Base-by-base conservation (phyloP, 2,329 filamentous ascomycete genomes). In the Diaporthe nobilis region DNA sequence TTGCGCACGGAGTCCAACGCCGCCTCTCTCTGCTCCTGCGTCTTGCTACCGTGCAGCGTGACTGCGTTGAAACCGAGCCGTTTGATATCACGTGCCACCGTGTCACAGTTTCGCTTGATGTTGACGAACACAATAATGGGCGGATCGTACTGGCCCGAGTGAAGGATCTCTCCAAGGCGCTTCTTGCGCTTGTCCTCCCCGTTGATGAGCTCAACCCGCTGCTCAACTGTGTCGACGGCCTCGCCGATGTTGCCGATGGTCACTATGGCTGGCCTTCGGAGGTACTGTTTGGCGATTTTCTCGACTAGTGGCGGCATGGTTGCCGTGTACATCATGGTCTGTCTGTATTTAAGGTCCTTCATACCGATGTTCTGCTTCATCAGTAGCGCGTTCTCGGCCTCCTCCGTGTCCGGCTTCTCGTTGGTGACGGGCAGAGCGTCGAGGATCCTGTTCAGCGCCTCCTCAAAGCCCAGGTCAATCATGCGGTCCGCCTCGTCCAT, bases 241-340 rank as follows among this genome's bases (percentile, higher is more conserved):
- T 99, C 96, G 80, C 97, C 97, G 1, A 93, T 92, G 81, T 97
- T 98, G 78, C 97, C 97, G 78, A 99, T 98, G 0, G 94, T 98
- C 53, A 98, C 95, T 70, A 96, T 97, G 28, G 97, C 97, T 0
- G 97, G 97, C 17, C 97, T 92, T 0, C 96, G 94, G 22, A 98
- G 91, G 82, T 99, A 99, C 83, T 98, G 98, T 80, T 96, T 94
- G n/a, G 97, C 97, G 78, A 99, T 98, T 77, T 94, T 94, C 83
- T 99, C 97, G 22, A 99, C 94, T 0, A 94, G 92, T 0, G 94
- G 87, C 2, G 97, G 96, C 97, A 99, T 99, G 39, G 97, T 99
- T 72, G 97, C 97, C 78, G 97, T 98, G 91, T 98, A 99, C 97
- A 99, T 99, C 97, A 99, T 99, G 0, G 97, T 99, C 85, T 99